Percentiles rank a stretch among this genome's conserved stretches.
Conservation (phyloP, 345 rosid genomes). For the Combretum micranthum region DNA sequence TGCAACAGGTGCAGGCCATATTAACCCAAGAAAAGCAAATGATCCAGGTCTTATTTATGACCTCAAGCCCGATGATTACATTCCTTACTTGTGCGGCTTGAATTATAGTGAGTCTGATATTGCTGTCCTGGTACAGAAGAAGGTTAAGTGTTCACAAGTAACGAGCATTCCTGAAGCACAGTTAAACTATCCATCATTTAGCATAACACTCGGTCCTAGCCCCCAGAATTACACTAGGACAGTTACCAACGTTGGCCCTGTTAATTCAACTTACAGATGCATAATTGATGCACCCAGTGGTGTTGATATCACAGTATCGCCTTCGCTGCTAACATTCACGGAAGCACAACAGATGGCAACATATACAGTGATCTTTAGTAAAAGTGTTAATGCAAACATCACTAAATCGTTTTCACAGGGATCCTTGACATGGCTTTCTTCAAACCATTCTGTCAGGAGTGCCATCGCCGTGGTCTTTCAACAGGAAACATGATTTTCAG, state of each 20-base stretch:
- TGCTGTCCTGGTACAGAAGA: background rate
- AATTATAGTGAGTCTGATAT: conserved; percentile 9
- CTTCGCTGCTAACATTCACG: conserved; percentile 9
- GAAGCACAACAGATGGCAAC: conserved; percentile 6
- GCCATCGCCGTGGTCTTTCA: conserved; percentile 12
- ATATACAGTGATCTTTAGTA: conserved; percentile 17
- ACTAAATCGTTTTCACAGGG: conserved; percentile 11
- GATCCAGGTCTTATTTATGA: conserved; percentile 26
- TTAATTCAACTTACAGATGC: conserved; percentile 3
- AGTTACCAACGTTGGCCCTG: conserved; percentile 15
- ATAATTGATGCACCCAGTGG: conserved; percentile 9
- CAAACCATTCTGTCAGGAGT: conserved; percentile 13
- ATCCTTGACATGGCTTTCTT: conserved; percentile 12
- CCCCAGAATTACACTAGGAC: conserved; percentile 13
- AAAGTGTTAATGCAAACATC: background rate
- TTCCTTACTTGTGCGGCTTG: conserved; percentile 20
- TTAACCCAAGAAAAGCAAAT: conserved; percentile 13
- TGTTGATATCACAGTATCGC: conserved; percentile 16
- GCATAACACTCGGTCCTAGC: conserved; percentile 7
- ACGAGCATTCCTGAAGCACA: conserved; percentile 14
- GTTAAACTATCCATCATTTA: conserved; percentile 24
- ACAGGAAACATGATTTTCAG: background rate
- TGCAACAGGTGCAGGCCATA: conserved; percentile 16
- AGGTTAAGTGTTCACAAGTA: conserved; percentile 6
- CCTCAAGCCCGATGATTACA: conserved; percentile 11